These are phyloP conservation scores for Pulicaria dysenterica DNA, from an alignment of 129 eudicot genomes.

Conservation along the genomic window DNA sequence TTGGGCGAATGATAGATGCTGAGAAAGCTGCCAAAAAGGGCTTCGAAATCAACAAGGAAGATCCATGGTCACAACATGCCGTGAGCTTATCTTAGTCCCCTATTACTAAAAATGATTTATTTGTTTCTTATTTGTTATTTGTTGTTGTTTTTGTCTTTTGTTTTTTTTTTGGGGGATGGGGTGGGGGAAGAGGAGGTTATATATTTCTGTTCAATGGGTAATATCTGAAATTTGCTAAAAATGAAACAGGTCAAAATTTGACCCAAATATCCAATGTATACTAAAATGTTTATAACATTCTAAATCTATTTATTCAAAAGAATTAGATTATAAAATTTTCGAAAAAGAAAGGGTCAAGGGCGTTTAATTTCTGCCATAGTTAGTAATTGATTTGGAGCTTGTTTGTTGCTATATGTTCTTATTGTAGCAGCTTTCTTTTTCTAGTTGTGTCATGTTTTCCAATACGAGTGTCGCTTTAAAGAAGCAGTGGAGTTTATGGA, in stretches of 20 bases:
- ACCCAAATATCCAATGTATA: neutral
- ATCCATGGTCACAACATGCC: constrained; percentile 95
- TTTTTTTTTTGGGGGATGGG: neutral
- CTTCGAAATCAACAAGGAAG: constrained; percentile 70
- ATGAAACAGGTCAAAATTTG: no score
- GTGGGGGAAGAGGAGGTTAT: no score
- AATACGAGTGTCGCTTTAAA: constrained; percentile 76
- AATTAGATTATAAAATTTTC: neutral
- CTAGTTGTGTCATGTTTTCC: constrained; percentile 90
- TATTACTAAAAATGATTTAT: neutral
- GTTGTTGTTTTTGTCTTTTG: no score
- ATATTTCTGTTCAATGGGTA: neutral
- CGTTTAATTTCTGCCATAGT: neutral
- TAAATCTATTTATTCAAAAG: neutral
- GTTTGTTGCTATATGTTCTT: constrained; percentile 15
- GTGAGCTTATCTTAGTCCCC: constrained; percentile 44
- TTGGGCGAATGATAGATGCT: constrained; percentile 76
- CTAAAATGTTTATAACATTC: neutral
- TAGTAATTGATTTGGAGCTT: neutral
- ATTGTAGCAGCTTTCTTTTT: neutral
- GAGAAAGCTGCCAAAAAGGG: constrained; percentile 73
- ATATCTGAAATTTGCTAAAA: neutral
- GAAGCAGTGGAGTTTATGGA: constrained; percentile 88
- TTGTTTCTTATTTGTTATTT: no score
- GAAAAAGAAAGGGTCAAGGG: neutral